Conservation (phyloP, 2,329 filamentous ascomycete species). For the Conoideocrella luteorostrata region DNA sequence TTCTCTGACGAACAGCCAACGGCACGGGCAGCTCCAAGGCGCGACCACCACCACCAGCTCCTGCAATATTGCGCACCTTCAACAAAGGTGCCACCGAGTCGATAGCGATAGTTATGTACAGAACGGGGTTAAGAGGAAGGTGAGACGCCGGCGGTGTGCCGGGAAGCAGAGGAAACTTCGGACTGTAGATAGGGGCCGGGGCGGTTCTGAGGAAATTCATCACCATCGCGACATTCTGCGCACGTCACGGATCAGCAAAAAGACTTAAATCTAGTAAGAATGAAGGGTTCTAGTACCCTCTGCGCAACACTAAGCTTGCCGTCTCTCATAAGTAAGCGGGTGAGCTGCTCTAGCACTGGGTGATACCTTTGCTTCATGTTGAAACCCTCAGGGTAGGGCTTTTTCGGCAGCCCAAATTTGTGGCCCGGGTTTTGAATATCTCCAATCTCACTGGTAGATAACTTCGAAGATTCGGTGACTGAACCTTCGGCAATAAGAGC, state of each 20-base stretch:
- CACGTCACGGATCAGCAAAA: conserved; percentile 7
- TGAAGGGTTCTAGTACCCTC: conserved; percentile 46
- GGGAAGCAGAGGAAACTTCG: conserved; percentile 64
- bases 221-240: conserved; percentile 75
- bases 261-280: not conserved
- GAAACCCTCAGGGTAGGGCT: conserved; percentile 55
- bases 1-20: conserved; percentile 65
- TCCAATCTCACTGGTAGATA: conserved; percentile 11
- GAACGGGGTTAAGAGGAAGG: conserved; percentile 80
- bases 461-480: conserved; percentile 12
- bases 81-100: conserved; percentile 90
- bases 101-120: conserved; percentile 84
- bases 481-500: conserved; percentile 19
- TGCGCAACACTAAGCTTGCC: conserved; percentile 90
- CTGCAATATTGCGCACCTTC: conserved; percentile 67
- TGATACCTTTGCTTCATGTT: conserved; percentile 79
- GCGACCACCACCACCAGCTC: conserved; percentile 78
- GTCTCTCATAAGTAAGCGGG: conserved; percentile 83
- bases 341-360: conserved; percentile 77
- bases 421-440: conserved; percentile 45
- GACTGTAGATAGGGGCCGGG: conserved; percentile 68
- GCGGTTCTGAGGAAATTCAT: conserved; percentile 80
- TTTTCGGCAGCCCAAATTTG: conserved; percentile 68
- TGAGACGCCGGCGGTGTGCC: conserved; percentile 69
- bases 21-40: conserved; percentile 79